Conservation (phyloP, 1,139 yeast genomes). For the Yamadazyma oceani region DNA sequence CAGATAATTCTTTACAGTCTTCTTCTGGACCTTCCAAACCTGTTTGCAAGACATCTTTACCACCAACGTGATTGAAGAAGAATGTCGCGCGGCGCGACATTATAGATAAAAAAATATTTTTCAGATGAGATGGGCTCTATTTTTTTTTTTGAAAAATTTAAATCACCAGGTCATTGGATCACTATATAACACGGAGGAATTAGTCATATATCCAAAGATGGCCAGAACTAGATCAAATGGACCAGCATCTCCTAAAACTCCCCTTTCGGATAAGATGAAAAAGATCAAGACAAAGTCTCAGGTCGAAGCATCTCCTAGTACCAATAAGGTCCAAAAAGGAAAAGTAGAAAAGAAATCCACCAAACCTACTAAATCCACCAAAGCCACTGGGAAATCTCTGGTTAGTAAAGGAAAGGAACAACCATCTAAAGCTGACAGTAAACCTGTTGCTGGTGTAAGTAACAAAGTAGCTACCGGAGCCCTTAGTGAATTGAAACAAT, state of each 20-base stretch:
- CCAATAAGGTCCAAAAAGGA: slow-evolving; percentile 16
- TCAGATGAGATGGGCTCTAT: slow-evolving; percentile 19
- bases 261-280: slow-evolving; percentile 18
- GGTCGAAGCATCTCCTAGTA: slow-evolving; percentile 23
- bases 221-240: slow-evolving; percentile 35
- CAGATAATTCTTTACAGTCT: slow-evolving; percentile 6
- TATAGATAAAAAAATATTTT: slow-evolving; percentile 1
- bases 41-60: slow-evolving; percentile 14
- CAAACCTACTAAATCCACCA: slow-evolving; percentile 6
- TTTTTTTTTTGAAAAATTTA: slow-evolving; percentile 7
- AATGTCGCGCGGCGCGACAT: slow-evolving; percentile 9
- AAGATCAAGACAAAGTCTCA: slow-evolving; percentile 18
- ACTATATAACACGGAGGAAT: slow-evolving; percentile 1
- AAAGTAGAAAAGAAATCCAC: slow-evolving; percentile 14
- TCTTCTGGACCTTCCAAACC: slow-evolving; percentile 7
- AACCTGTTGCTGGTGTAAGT: slow-evolving; percentile 19
- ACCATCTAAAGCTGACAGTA: too few species aligned
- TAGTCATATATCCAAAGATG: slow-evolving; percentile 22
- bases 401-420: slow-evolving; percentile 2
- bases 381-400: slow-evolving; percentile 3
- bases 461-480: slow-evolving; percentile 41
- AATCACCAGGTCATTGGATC: neutral
- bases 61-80: slow-evolving; percentile 9
- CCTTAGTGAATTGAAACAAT: slow-evolving; percentile 51
- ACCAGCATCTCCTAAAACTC: slow-evolving; percentile 22